Evolutionary conservation across 2,329 filamentous ascomycete species (phyloP), one percentile per base, ranked within the genome.

Genomic region (Fusarium nanum): DNA sequence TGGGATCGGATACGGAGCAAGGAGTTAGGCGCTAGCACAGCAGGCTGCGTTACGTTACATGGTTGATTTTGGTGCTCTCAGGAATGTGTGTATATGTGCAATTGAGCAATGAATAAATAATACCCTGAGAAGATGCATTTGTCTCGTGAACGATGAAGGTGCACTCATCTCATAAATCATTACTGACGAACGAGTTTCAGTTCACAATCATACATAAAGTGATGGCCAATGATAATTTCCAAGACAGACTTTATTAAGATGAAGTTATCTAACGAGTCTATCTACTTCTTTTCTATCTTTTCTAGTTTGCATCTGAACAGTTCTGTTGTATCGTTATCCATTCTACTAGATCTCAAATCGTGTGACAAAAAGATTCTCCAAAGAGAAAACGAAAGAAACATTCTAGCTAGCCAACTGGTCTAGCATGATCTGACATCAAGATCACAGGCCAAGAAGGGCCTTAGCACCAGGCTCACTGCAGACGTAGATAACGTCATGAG

Each of bases 401-500:
- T 57, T 48, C 28, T 42, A 8, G 44, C 56, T 42, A 48, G 34
- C 22, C 40, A 41, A 30, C 5, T 25, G 22, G 23, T 28, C 30
- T 9, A 53, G 48, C 37, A 23, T 40, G 20, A 41, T 8, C 10
- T 42, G 11, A 13, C 7, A 10, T n/a, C n/a, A 14, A 48, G 20
- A 64, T 73, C 56, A 76, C 48, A 76, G 58, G 28, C 60, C 64
- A 4, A 97, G 81, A 53, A 97, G 84, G 18, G 92, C 93, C 72
- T 85, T 87, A 28, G 94, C 96, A 48, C 93, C 95, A 22, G 92
- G 88, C 88, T 99, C 96, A 81, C 94, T 98, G 80, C 92, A 97
- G 74, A 98, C 92, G 78, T 98, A 98, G 71, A 98, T 90, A 69
- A 97, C 92, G 76, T 97, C 92, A 80, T 99, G 96, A 74, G 90